Conservation (phyloP, 768 basidiomycete species). For the Amanita rubescens region DNA sequence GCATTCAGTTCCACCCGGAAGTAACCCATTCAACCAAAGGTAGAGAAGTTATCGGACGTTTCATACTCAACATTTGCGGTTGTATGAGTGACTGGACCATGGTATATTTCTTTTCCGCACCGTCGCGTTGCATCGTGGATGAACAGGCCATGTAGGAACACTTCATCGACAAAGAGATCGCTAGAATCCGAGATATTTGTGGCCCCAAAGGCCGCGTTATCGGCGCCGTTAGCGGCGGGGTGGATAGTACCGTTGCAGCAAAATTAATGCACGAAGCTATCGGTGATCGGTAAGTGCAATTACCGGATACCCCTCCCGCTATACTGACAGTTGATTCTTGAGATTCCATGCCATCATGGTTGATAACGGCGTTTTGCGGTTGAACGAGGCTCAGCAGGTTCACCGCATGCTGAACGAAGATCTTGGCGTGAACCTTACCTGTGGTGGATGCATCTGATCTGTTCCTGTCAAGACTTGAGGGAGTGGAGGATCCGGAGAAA, state of each 20-base stretch:
- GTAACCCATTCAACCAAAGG: conserved; percentile 92
- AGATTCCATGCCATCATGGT: conserved; percentile 99
- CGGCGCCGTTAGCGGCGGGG: conserved; percentile 95
- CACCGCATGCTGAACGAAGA: conserved; percentile 88
- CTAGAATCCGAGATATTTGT: conserved; percentile 89
- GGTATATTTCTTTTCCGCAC: conserved; percentile 36
- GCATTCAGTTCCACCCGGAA: conserved; percentile 98
- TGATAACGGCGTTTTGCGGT: conserved; percentile 93
- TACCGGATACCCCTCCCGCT: neutral
- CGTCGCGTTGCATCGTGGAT: conserved; percentile 6
- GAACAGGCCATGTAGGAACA: conserved; percentile 56
- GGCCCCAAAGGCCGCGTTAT: conserved; percentile 94
- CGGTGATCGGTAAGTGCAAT: conserved; percentile 69
- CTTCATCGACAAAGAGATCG: conserved; percentile 95
- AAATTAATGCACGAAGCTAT: conserved; percentile 99
- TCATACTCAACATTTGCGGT: conserved; percentile 78
- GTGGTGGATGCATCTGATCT: conserved; percentile 93
- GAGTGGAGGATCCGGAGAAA: conserved; percentile 91
- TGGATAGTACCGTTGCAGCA: conserved; percentile 96
- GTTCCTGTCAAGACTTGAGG: conserved; percentile 84
- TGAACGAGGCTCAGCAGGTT: conserved; percentile 88
- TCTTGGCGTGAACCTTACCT: conserved; percentile 92
- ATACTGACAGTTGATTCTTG: neutral
- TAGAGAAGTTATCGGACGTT: conserved; percentile 81
- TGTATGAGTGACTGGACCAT: conserved; percentile 89